A percentile compares a stretch with the other conserved stretches of the same genome.
These are phyloP conservation scores for Eremomyces bilateralis DNA, from an alignment of 495 filamentous ascomycete genomes.

Conservation along the genomic window DNA sequence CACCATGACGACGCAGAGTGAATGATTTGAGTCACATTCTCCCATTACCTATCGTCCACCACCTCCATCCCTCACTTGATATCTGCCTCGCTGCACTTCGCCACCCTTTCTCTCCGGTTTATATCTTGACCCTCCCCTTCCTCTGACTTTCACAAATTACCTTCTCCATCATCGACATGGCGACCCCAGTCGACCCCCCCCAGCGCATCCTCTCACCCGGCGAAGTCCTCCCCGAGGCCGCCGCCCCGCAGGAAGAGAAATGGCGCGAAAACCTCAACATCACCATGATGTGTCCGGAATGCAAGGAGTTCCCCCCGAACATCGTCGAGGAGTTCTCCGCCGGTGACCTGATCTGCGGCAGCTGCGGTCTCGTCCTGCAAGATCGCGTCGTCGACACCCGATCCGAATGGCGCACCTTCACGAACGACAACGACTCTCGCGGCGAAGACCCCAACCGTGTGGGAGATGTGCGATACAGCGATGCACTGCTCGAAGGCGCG, in stretches of 20 bases:
- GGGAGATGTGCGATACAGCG: constrained; percentile 72
- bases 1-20: too few relatives aligned
- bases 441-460: constrained; percentile 97
- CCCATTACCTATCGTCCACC: too few relatives aligned
- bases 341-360: constrained; percentile 80
- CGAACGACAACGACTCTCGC: constrained; percentile 82
- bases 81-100: too few relatives aligned
- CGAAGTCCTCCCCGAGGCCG: constrained; percentile 12
- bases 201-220: constrained; percentile 20
- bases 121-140: too few relatives aligned
- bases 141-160: too few relatives aligned
- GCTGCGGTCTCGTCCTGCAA: constrained; percentile 77
- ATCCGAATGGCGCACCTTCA: constrained; percentile 96
- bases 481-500: constrained; percentile 70
- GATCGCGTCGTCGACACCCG: constrained; percentile 85
- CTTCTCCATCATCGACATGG: constrained; percentile 3
- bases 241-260: constrained; percentile 14
- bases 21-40: too few relatives aligned
- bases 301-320: constrained; percentile 74
- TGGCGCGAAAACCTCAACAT: constrained; percentile 69
- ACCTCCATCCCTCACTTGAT: too few relatives aligned
- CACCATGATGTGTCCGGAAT: constrained; percentile 66
- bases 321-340: constrained; percentile 79
- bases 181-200: too few relatives aligned
- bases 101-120: too few relatives aligned